Conservation (phyloP, 176 grass and related monocot species). For the Miscanthus lutarioriparius region DNA sequence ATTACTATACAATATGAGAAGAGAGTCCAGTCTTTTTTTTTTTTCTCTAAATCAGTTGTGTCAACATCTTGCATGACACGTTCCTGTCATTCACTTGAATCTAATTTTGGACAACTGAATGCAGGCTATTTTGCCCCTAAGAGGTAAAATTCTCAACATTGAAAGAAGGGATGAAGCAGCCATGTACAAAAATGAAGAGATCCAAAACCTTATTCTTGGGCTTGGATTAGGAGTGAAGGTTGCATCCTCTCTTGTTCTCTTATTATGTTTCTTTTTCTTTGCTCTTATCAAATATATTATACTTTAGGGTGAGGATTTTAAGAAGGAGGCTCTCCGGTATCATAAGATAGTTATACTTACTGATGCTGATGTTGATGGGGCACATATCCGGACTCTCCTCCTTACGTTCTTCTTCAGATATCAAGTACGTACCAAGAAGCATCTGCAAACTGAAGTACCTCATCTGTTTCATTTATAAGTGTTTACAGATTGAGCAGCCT, state of each 20-base stretch:
- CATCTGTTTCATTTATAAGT: constrained; percentile 32
- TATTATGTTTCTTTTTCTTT: constrained; percentile 3
- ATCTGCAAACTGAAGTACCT: constrained; percentile 7
- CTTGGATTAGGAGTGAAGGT: constrained; percentile 99
- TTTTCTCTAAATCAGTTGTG: neutral
- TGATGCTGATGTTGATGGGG: constrained; percentile 98
- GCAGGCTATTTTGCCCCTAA: constrained; percentile 94
- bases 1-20: constrained; percentile 11
- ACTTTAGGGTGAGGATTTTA: constrained; percentile 97
- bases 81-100: constrained; percentile 3
- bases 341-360: constrained; percentile 97
- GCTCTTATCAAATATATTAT: constrained; percentile 38
- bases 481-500: neutral
- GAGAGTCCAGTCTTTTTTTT: constrained; percentile 11
- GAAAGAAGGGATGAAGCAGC: constrained; percentile 94
- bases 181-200: constrained; percentile 99
- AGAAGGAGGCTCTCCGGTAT: constrained; percentile 89
- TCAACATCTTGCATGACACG: neutral
- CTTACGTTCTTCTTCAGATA: constrained; percentile 99
- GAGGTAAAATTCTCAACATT: constrained; percentile 98
- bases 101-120: constrained; percentile 43
- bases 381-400: constrained; percentile 93
- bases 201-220: constrained; percentile 94
- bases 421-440: constrained; percentile 57
- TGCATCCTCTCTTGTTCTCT: constrained; percentile 20